Evolutionary conservation across 2,329 filamentous ascomycete species (phyloP).

Genomic region (Fusarium sp.): DNA sequence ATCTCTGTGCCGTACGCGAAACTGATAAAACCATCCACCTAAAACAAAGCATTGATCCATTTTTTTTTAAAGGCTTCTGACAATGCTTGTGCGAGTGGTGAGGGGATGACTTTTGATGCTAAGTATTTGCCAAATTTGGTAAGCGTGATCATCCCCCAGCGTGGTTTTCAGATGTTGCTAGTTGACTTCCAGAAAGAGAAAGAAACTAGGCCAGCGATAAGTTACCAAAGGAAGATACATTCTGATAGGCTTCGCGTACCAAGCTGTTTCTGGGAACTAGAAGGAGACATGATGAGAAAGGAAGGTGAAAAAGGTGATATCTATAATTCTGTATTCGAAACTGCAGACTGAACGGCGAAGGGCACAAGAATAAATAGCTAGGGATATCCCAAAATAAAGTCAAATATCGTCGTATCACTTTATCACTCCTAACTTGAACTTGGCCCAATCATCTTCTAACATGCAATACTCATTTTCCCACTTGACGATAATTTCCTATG

Average conservation of each 20-base stretch:
- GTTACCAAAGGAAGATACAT: not conserved
- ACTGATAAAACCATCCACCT: too few relatives aligned
- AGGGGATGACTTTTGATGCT: not conserved
- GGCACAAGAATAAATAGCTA: too few relatives aligned
- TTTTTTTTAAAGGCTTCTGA: too few relatives aligned
- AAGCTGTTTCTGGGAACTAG: too few relatives aligned
- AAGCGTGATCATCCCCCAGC: not conserved
- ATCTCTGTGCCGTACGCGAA: too few relatives aligned
- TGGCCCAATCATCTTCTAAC: not conserved
- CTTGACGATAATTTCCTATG: conserved; percentile 13
- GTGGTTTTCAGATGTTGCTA: conserved; percentile 11
- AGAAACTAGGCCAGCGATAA: conserved; percentile 2
- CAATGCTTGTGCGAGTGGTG: too few relatives aligned
- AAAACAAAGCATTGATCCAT: too few relatives aligned
- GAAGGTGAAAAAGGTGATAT: not conserved
- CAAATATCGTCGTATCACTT: too few relatives aligned
- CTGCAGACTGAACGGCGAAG: too few relatives aligned
- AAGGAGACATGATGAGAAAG: not conserved
- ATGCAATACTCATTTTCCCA: conserved; percentile 13
- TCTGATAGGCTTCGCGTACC: too few relatives aligned
- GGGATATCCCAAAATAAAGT: too few relatives aligned
- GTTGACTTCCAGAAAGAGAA: conserved; percentile 18
- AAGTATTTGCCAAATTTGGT: conserved; percentile 17
- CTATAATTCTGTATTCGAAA: not conserved
- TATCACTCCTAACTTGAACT: not conserved